phyloP scores from a whole-genome alignment of 148 eudicot species.

The Spergularia bocconei region DNA sequence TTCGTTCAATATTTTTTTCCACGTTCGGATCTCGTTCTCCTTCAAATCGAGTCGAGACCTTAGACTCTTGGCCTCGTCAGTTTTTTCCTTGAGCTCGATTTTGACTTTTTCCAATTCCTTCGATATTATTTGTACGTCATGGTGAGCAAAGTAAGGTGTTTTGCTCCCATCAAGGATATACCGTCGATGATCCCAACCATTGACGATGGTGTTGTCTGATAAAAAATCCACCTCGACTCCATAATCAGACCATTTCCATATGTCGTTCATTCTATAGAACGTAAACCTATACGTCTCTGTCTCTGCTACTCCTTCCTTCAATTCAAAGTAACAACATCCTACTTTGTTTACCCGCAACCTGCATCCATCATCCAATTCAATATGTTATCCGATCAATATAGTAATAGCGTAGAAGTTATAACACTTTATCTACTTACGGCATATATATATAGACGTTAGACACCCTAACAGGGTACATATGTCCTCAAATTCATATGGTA shows the following conservation, averaged over 20 bases:
- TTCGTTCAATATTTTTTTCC: neutral
- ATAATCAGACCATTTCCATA: conserved; percentile 5
- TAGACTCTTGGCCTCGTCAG: neutral
- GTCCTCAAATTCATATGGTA: too few relatives aligned
- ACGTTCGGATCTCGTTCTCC: neutral
- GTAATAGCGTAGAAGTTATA: too few relatives aligned
- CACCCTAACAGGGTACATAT: too few relatives aligned
- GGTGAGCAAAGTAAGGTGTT: neutral
- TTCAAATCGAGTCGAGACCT: neutral
- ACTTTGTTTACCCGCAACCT: neutral
- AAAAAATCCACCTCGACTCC: neutral
- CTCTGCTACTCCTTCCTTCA: neutral
- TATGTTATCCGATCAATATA: neutral
- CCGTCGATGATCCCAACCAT: neutral
- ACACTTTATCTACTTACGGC: too few relatives aligned
- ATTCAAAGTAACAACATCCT: neutral
- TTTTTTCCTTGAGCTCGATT: neutral
- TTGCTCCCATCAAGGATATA: neutral
- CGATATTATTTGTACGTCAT: neutral
- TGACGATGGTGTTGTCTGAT: neutral
- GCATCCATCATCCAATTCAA: neutral
- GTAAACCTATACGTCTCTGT: neutral
- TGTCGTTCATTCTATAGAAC: neutral
- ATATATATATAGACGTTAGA: too few relatives aligned
- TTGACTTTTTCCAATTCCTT: neutral